Evolutionary conservation across 805 yeast genomes (phyloP), one percentile per base, ranked within the genome.

Genomic region (Kodamaea restingae): DNA sequence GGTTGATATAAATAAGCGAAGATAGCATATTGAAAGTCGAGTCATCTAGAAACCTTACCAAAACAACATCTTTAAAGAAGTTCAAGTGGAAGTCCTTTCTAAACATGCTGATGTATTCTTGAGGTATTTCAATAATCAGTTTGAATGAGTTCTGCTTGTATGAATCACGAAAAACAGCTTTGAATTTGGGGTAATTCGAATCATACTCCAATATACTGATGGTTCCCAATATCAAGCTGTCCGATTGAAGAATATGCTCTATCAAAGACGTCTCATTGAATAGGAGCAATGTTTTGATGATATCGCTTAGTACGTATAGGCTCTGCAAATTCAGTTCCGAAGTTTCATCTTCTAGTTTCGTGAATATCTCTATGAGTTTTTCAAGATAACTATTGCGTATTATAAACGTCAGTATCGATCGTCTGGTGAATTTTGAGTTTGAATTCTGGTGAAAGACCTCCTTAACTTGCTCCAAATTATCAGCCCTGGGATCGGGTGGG

Each of bases 141-240:
- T 82, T 83, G 62, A 85, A 83, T 5, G 81, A 62, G 33, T 78
- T 77, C 45, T 79, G 73, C 3, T 56, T 53, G 22, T 88, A 57
- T 52, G 76, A 83, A 15, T 76, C 77, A 38, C 96, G 67, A 62
- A 86, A 87, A 49, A 86, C 83, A 3, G 96, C 87, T 58, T 87
- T 88, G 47, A 73, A 71, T 10, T 71, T 70, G 1, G 96, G 96
- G 51, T 75, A 87, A 41, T 86, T 95, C 0, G 93, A 84, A 57
- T 93, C 97, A 58, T 88, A 67, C 58, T 93, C 98, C 34, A 91
- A 61, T 9, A 88, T 83, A 1, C 96, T 95, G 9, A 82, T 74
- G 3, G 87, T 63, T 1, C 84, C 84, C 50, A 57, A 33, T 7
- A 65, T 53, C 28, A 58, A 63, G 7, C 53, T 54, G 36, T 65